phyloP scores from a whole-genome alignment of 345 rosid genomes.

The Citrus inodora region DNA sequence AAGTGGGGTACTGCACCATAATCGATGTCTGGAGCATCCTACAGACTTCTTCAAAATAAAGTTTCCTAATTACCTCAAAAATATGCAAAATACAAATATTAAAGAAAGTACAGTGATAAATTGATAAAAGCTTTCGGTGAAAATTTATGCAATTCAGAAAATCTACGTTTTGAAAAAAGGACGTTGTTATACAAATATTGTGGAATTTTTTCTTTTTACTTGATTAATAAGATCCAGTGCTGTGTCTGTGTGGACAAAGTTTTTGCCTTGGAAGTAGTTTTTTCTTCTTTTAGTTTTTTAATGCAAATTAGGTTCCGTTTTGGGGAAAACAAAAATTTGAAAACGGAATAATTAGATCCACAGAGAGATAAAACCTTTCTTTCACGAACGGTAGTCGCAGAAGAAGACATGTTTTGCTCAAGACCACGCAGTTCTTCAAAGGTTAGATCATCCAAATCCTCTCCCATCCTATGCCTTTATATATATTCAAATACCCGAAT shows the following conservation, averaged over 20 bases:
- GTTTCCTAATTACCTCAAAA: background rate
- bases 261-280: too few relatives aligned
- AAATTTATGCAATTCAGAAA: background rate
- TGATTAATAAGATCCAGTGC: too few relatives aligned
- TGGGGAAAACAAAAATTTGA: background rate
- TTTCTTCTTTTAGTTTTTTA: too few relatives aligned
- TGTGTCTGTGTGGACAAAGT: too few relatives aligned
- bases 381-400: conserved; percentile 33
- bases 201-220: too few relatives aligned
- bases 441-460: conserved; percentile 38
- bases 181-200: too few relatives aligned
- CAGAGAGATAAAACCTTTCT: conserved; percentile 36
- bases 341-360: too few relatives aligned
- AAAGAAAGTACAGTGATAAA: background rate
- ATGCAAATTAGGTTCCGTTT: background rate
- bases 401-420: conserved; percentile 34
- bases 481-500: background rate
- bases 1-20: background rate
- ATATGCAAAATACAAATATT: background rate
- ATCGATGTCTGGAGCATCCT: background rate
- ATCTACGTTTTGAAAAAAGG: background rate
- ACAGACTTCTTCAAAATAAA: too few relatives aligned
- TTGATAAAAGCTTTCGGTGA: background rate
- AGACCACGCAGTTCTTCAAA: conserved; percentile 39
- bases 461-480: conserved; percentile 53